Base-by-base conservation (phyloP, 495 filamentous ascomycete genomes). In the Daldinia vernicosa region DNA sequence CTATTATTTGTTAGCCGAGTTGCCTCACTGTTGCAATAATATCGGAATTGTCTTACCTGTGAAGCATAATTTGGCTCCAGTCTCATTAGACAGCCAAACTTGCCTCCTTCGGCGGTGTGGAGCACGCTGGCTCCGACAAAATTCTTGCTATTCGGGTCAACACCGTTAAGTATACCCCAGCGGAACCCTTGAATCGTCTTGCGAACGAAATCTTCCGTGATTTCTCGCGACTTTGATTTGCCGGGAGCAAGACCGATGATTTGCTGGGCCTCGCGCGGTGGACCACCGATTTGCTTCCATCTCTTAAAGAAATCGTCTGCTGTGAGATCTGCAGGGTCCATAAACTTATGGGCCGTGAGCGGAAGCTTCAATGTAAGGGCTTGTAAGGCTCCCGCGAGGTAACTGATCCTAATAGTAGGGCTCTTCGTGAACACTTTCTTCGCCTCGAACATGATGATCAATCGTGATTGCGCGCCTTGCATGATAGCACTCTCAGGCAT, bases 221-320 rank as follows among this genome's bases (percentile, higher is more conserved):
- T 76, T 71, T 86, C 84, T 22, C 83, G 70, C 85, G 87, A 74
- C 71, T 78, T 75, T 79, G 87, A 71, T 81, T 84, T 80, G 59
- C 83, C 67, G 37, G 71, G 72, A n/a, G 82, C 68, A 27, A 92
- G 78, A 0, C 90, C 90, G 78, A 98, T 96, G 6, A 98, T 91
- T 40, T 86, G 83, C 78, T 99, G 96, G 0, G 91, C 87, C 76
- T 99, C 96, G 11, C 97, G 85, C 6, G 94, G 92, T 2, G 85
- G 85, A 6, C 92, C 93, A 17, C 96, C 96, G 74, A 99, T 98
- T 79, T 99, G 96, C 80, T 95, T 93, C 96, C 96, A 99, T 22
- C 96, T 85, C 83, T 95, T 98, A 84, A 99, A 99, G 81, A 98
- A 99, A 67, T 98, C 95, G 54, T 98, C 95, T 0, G 89, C 89